A percentile compares a stretch with the other conserved stretches of the same genome.
These are phyloP conservation scores for Thoreauomyces humboldtii DNA, from an alignment of 192 early-diverging fungal species.

Conservation along the genomic window DNA sequence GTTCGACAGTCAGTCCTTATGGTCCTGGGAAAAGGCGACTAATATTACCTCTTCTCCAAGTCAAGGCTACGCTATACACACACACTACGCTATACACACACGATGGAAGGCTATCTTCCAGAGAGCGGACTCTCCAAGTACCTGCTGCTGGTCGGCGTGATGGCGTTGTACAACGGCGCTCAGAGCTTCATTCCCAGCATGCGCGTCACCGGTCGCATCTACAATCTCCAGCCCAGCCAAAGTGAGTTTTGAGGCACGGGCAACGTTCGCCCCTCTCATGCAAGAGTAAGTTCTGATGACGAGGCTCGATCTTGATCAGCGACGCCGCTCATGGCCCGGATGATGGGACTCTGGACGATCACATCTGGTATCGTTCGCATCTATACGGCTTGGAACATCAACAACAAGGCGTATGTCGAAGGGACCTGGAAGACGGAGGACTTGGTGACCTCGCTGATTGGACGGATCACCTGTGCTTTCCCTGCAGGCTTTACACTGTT, in stretches of 20 bases:
- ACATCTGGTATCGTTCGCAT: constrained; percentile 77
- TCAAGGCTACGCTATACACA: no score
- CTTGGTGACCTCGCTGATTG: background rate
- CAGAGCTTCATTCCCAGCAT: constrained; percentile 77
- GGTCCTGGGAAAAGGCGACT: no score
- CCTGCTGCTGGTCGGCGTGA: constrained; percentile 69
- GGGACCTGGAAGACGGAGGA: background rate
- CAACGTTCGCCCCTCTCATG: background rate
- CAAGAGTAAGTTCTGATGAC: background rate
- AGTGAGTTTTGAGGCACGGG: background rate
- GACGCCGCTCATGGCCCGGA: constrained; percentile 74
- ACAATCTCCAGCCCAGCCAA: constrained; percentile 51
- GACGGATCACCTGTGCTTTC: background rate
- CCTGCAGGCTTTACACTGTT: constrained; percentile 38
- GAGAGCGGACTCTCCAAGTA: constrained; percentile 53
- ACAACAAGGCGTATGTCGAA: constrained; percentile 55
- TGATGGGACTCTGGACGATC: constrained; percentile 89
- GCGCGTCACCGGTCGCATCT: constrained; percentile 74
- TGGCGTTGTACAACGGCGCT: constrained; percentile 80
- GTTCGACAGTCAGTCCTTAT: no score
- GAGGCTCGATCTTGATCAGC: constrained; percentile 40
- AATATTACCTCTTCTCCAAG: no score
- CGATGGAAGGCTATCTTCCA: constrained; percentile 32
- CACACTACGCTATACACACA: no score
- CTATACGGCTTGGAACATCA: constrained; percentile 82